phyloP scores from a whole-genome alignment of 2,329 filamentous ascomycete species.

The Fusarium hostae region DNA sequence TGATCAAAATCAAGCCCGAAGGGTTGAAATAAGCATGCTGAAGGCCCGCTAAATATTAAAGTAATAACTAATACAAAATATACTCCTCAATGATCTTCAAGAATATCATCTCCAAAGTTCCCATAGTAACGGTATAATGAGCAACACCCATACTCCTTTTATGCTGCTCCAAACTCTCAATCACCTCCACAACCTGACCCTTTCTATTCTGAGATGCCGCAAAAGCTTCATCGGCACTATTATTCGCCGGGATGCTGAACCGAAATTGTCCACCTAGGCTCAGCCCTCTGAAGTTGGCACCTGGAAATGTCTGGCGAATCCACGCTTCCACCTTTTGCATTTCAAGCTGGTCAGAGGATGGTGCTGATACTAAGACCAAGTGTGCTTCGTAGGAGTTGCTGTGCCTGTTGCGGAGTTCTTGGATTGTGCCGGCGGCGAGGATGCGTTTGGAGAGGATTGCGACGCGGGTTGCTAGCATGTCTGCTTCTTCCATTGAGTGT shows the following conservation, averaged over 20 bases:
- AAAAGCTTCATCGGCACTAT: neutral
- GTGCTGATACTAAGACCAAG: constrained; percentile 76
- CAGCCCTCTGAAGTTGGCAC: neutral
- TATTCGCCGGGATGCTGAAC: neutral
- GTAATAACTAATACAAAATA: neutral
- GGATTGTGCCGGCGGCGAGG: constrained; percentile 79
- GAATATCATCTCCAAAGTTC: constrained; percentile 4
- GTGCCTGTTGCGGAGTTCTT: constrained; percentile 74
- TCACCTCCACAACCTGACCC: neutral
- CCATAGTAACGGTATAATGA: constrained; percentile 5
- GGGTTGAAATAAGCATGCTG: no score
- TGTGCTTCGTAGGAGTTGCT: constrained; percentile 82
- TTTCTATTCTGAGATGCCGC: neutral
- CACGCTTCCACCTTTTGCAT: neutral
- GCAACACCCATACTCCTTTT: neutral
- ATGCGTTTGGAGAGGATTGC: constrained; percentile 85
- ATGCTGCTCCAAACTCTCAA: neutral
- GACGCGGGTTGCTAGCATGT: constrained; percentile 69
- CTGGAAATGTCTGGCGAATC: neutral
- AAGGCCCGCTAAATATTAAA: no score
- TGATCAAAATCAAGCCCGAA: no score
- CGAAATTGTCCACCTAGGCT: neutral
- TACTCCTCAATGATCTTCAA: constrained; percentile 2
- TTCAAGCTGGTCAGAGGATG: constrained; percentile 64
- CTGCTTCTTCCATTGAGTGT: constrained; percentile 84